Base-by-base conservation (phyloP, 129 eudicot species). In the Flaveria bidentis region DNA sequence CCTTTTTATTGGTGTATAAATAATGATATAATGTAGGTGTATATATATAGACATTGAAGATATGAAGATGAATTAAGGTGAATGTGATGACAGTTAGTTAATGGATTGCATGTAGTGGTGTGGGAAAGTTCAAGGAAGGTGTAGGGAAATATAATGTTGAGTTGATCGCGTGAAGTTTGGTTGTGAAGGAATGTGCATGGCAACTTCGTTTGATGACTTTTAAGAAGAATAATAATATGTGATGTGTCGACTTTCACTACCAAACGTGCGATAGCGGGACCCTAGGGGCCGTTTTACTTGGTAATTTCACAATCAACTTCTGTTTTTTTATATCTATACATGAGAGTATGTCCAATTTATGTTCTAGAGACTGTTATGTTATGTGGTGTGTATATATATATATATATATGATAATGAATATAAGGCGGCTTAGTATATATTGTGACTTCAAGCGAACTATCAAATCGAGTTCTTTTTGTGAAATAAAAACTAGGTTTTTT, bases 151-250 rank as follows among this genome's bases (percentile, higher is more conserved):
- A 10, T 7, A 5, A 20, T 36, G 64, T 68, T 28, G 41, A 36
- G 14, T 18, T 42, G 50, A 62, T 80, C 72, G 83, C 82, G 85
- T 85, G 28, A 61, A 79, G 71, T 71, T 78, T 41, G 67, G 42
- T 73, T 57, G 7, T 6, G 25, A 23, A 74, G 86, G 96, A 90
- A 90, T 83, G 72, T 90, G 87, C 96, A 87, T 85, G 88, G 92
- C 70, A 87, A 78, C 39, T 90, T 90, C 96, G 42, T 77, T 60
- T 22, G 60, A 79, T 64, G 77, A 52, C 92, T 81, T 69, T 36
- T 9, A 17, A 67, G 45, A 14, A 67, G 23, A 36, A 36, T 36
- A 36, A 2, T 30, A 30, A 30, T 30, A 30, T 3, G 36, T 30
- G 5, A 30, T 67, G 39, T 53, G 75, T 68, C 20, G 72, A 12